Evolutionary conservation across 2,329 filamentous ascomycete genomes (phyloP), one percentile per base, ranked within the genome.

Genomic region (Fusarium sp.): DNA sequence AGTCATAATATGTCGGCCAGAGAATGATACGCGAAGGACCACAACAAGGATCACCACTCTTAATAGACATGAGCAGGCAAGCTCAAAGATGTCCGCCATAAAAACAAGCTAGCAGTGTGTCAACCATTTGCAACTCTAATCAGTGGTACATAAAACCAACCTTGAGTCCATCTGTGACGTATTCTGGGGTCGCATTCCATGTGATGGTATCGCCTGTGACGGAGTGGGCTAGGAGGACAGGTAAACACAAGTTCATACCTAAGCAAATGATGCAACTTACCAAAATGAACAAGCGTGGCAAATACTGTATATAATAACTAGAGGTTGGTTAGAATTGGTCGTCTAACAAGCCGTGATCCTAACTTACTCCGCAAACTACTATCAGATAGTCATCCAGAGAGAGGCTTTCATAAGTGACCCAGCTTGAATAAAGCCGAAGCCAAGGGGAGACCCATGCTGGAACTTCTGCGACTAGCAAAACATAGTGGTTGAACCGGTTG

Each of bases 381-480:
- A 81, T 78, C 18, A 81, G 68, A 64, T 78, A 81, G 62, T 83
- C 81, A 46, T 83, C 80, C 6, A 76, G 17, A 25, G 76, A 77
- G 21, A 78, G 75, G 7, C 71, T 60, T 7, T 72, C 66, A 9
- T 72, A 62, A 8, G 73, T 76, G 35, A 59, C 72, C 77, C 77
- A 78, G 14, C 80, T 72, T 17, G 74, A 75, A 45, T 76, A 81
- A 6, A 82, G 55, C n/a, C 81, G 75, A 21, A 81, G 45, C 31
- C 76, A 71, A 6, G 80, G 74, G 35, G 71, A 75, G 3, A 78
- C 7, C 21, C 78, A 69, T 0, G 79, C 80, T 31, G 77, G 70
- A 3, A 76, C 57, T 55, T 82, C 77, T 35, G 80, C 71, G 6
- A 75, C 69, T n/a, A 82, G 70, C 3, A 80, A 67, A 6, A 75